These are phyloP conservation scores for Cladosporium cucumerinum DNA, from an alignment of 2,329 filamentous ascomycete genomes.

Conservation along the genomic window DNA sequence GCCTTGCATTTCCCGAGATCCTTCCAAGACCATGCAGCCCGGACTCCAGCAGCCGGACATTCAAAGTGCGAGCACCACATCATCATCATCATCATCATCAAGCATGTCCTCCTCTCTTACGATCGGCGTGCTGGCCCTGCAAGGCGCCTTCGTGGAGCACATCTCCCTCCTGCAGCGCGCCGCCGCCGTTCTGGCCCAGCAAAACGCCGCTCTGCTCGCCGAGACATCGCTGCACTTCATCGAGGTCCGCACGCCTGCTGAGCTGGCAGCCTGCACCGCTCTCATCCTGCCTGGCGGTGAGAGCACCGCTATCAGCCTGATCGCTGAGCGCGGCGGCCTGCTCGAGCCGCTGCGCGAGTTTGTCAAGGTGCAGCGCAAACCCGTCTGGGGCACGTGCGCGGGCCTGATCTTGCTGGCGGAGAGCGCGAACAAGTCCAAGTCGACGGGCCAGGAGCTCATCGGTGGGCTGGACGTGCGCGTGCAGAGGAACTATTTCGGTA, in stretches of 20 bases:
- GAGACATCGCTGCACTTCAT: slow-evolving; percentile 50
- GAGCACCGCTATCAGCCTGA: slow-evolving; percentile 87
- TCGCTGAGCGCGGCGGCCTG: slow-evolving; percentile 75
- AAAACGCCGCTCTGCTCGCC: neutral
- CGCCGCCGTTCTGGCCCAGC: slow-evolving; percentile 35
- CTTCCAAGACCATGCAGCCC: neutral
- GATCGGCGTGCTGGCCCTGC: slow-evolving; percentile 69
- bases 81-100: neutral
- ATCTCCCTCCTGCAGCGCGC: slow-evolving; percentile 70
- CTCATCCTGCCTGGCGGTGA: slow-evolving; percentile 92
- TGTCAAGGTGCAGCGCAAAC: slow-evolving; percentile 79
- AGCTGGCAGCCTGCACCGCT: slow-evolving; percentile 72
- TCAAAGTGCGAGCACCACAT: neutral
- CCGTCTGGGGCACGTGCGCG: slow-evolving; percentile 94
- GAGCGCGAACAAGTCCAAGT: slow-evolving; percentile 81
- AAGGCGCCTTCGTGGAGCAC: slow-evolving; percentile 92
- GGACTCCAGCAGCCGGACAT: neutral
- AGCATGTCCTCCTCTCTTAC: slow-evolving; percentile 39
- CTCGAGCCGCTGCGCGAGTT: slow-evolving; percentile 83
- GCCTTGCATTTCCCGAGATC: neutral
- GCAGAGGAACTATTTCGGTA: slow-evolving; percentile 90
- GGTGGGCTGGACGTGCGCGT: slow-evolving; percentile 88
- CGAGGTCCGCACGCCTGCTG: slow-evolving; percentile 72
- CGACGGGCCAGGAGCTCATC: slow-evolving; percentile 87
- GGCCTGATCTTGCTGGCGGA: slow-evolving; percentile 89